Conservation (phyloP, 2,329 filamentous ascomycete species). For the Seiridium cupressi region DNA sequence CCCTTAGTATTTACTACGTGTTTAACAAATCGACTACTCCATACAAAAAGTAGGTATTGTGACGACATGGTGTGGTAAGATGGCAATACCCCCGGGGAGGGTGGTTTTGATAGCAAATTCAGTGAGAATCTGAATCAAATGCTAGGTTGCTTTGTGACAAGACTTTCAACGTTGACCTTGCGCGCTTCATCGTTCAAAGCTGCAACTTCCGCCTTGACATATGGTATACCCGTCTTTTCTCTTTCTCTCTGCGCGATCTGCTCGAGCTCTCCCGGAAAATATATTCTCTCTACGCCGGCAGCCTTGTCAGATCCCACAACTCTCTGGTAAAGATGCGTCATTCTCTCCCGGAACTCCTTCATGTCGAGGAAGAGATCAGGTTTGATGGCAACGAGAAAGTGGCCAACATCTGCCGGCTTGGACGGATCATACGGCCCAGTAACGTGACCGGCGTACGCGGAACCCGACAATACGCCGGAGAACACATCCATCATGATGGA, state of each 20-base stretch:
- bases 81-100: too few relatives aligned
- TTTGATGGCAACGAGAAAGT: slow-evolving; percentile 71
- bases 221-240: slow-evolving; percentile 55
- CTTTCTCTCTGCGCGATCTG: slow-evolving; percentile 51
- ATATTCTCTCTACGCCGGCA: slow-evolving; percentile 55
- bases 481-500: slow-evolving; percentile 90
- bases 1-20: too few relatives aligned
- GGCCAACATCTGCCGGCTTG: slow-evolving; percentile 67
- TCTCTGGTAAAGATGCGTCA: slow-evolving; percentile 53
- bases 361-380: slow-evolving; percentile 72
- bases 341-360: slow-evolving; percentile 65
- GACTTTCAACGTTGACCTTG: background rate
- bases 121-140: too few relatives aligned
- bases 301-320: slow-evolving; percentile 54
- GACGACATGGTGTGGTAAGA: too few relatives aligned
- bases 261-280: slow-evolving; percentile 63
- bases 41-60: too few relatives aligned
- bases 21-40: too few relatives aligned
- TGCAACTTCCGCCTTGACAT: slow-evolving; percentile 55
- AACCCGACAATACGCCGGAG: slow-evolving; percentile 69
- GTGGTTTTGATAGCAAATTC: too few relatives aligned
- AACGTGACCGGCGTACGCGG: slow-evolving; percentile 76
- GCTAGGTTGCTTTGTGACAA: background rate
- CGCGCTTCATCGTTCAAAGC: slow-evolving; percentile 53
- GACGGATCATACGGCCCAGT: slow-evolving; percentile 74